Evolutionary conservation across 2,329 filamentous ascomycete species (phyloP).

Genomic region (Raffaelea ambrosiae): DNA sequence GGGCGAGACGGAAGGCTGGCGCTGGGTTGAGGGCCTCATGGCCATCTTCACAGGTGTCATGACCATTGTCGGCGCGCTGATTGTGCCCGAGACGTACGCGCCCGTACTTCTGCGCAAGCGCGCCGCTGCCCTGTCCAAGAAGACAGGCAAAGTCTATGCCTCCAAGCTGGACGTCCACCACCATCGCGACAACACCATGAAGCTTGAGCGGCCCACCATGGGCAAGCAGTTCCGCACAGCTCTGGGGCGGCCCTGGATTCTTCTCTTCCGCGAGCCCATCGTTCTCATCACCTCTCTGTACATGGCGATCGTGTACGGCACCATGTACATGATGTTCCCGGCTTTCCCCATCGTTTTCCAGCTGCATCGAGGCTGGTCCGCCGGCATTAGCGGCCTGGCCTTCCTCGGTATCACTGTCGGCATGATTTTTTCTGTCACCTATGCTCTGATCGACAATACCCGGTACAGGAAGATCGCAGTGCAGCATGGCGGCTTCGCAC

Average conservation of each 20-base stretch:
- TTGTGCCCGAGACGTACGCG: constrained; percentile 53
- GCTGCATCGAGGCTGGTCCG: constrained; percentile 46
- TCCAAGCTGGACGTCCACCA: constrained; percentile 25
- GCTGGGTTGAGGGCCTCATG: constrained; percentile 61
- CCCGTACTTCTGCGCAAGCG: constrained; percentile 48
- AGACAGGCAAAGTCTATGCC: constrained; percentile 47
- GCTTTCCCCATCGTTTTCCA: constrained; percentile 61
- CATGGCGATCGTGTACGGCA: constrained; percentile 53
- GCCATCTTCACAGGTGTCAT: constrained; percentile 54
- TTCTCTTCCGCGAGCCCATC: constrained; percentile 64
- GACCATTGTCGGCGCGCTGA: constrained; percentile 42
- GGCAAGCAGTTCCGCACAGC: constrained; percentile 46
- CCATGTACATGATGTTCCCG: constrained; percentile 51
- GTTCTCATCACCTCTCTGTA: constrained; percentile 58
- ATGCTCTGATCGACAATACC: constrained; percentile 46
- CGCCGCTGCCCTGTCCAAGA: constrained; percentile 39
- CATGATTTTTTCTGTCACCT: constrained; percentile 50
- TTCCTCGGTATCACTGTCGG: constrained; percentile 64
- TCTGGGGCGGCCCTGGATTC: constrained; percentile 56
- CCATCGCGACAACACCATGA: neutral
- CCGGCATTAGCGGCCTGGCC: constrained; percentile 52
- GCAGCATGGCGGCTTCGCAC: constrained; percentile 42
- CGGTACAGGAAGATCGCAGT: constrained; percentile 38
- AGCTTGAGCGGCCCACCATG: constrained; percentile 25
- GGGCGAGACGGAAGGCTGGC: constrained; percentile 55